These are phyloP conservation scores for Periconia sp. DNA, from an alignment of 2,329 filamentous ascomycete species.

Conservation along the genomic window DNA sequence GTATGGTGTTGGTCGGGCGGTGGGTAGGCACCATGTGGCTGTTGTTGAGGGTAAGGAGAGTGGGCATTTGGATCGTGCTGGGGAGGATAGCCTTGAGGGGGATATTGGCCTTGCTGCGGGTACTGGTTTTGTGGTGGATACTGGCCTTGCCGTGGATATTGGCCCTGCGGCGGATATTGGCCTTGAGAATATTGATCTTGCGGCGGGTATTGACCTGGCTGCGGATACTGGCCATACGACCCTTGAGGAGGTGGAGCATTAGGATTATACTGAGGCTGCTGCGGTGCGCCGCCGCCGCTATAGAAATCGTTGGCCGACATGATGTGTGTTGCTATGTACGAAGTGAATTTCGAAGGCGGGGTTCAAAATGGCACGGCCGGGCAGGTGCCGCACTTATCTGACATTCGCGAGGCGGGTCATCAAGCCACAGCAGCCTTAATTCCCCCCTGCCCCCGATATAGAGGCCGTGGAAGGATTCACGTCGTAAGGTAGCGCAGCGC, in stretches of 20 bases:
- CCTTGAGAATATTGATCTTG: background rate
- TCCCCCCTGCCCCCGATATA: too few species aligned
- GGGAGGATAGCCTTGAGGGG: background rate
- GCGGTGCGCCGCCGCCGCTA: background rate
- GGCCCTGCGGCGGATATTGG: background rate
- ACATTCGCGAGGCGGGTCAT: too few species aligned
- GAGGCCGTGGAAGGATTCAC: too few species aligned
- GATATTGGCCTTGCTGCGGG: background rate
- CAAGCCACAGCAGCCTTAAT: too few species aligned
- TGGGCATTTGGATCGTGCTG: background rate
- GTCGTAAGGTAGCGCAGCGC: too few species aligned
- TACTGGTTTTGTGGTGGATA: background rate
- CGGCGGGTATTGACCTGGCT: background rate
- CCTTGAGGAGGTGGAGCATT: background rate
- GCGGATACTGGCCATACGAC: background rate
- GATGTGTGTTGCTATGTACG: too few species aligned
- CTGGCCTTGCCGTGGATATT: background rate
- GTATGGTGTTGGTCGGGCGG: background rate
- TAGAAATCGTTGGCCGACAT: slow-evolving; percentile 3
- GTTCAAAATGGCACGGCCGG: too few species aligned
- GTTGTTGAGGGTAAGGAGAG: too few species aligned
- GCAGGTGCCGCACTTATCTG: too few species aligned
- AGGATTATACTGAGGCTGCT: background rate
- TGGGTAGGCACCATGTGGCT: too few species aligned
- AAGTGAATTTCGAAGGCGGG: too few species aligned